phyloP scores from a whole-genome alignment of 1,139 yeast genomes.

The Wickerhamomyces sp. region DNA sequence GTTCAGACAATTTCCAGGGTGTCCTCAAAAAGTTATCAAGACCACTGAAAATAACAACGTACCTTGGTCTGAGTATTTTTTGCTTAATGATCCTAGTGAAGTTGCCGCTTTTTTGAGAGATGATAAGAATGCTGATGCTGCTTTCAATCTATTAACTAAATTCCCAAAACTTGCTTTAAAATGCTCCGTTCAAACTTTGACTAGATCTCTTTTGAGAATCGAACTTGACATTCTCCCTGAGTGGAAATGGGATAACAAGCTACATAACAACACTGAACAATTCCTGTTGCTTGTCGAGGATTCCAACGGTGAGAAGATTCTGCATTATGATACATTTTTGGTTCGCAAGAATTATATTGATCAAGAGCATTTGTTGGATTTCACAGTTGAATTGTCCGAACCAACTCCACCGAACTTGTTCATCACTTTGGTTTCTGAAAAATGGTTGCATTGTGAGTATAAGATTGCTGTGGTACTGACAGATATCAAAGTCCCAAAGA shows the following conservation, averaged over 20 bases:
- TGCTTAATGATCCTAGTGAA: slow-evolving; percentile 59
- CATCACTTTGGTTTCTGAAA: slow-evolving; percentile 68
- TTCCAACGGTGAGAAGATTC: slow-evolving; percentile 71
- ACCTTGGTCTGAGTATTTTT: slow-evolving; percentile 78
- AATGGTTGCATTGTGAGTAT: slow-evolving; percentile 77
- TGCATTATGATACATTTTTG: slow-evolving; percentile 51
- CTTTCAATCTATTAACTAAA: slow-evolving; percentile 56
- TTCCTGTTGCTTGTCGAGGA: slow-evolving; percentile 77
- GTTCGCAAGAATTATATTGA: slow-evolving; percentile 45
- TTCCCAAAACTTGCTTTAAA: slow-evolving; percentile 64
- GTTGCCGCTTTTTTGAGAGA: slow-evolving; percentile 79
- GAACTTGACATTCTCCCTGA: slow-evolving; percentile 63
- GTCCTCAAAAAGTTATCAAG: slow-evolving; percentile 63
- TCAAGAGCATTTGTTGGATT: slow-evolving; percentile 55
- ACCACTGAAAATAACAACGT: slow-evolving; percentile 77
- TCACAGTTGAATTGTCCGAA: slow-evolving; percentile 49
- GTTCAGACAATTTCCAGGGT: slow-evolving; percentile 69
- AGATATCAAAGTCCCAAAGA: slow-evolving; percentile 57
- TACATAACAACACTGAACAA: slow-evolving; percentile 63
- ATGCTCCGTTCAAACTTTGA: slow-evolving; percentile 70
- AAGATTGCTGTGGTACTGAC: slow-evolving; percentile 57
- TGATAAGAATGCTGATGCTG: slow-evolving; percentile 59
- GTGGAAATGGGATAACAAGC: slow-evolving; percentile 67
- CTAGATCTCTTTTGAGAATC: slow-evolving; percentile 59
- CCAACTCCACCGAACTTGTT: slow-evolving; percentile 75